phyloP scores from a whole-genome alignment of 2,329 filamentous ascomycete species.

The Colletotrichum lindemuthianum region DNA sequence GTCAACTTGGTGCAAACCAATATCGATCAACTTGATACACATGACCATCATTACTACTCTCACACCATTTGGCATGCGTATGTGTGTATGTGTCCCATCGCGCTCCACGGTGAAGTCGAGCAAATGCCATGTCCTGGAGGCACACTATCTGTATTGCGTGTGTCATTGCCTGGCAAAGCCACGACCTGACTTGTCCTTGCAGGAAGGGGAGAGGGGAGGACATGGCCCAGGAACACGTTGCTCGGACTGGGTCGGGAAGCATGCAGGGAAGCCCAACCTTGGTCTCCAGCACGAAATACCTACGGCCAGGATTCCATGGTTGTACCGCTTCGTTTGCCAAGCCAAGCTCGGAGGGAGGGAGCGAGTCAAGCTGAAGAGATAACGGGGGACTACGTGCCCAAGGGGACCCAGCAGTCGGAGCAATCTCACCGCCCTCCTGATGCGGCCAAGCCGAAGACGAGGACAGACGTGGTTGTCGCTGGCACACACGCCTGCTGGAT shows the following conservation, averaged over 20 bases:
- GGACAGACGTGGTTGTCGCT: constrained; percentile 8
- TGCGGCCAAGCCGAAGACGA: constrained; percentile 32
- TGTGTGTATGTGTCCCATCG: too few species aligned
- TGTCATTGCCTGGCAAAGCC: neutral
- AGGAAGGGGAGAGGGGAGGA: neutral
- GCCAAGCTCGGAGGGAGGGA: neutral
- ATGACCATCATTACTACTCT: neutral
- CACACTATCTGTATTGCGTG: neutral
- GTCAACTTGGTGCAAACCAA: constrained; percentile 21
- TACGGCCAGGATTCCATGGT: neutral
- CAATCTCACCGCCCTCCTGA: constrained; percentile 24
- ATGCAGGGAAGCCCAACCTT: constrained; percentile 32
- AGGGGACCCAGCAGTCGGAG: constrained; percentile 6
- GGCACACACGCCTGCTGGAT: neutral
- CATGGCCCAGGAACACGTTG: constrained; percentile 29
- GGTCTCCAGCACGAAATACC: neutral
- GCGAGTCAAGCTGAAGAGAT: neutral
- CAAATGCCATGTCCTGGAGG: neutral
- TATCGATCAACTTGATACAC: constrained; percentile 21
- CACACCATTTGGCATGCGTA: neutral
- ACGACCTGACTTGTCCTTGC: constrained; percentile 6
- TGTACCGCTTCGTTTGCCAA: too few species aligned
- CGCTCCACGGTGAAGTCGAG: too few species aligned
- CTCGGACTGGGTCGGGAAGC: constrained; percentile 22
- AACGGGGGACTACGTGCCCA: neutral